A percentile compares a stretch with the other conserved stretches of the same genome.
These are phyloP conservation scores for Cadophora gregata DNA, from an alignment of 2,329 filamentous ascomycete species.

Conservation along the genomic window DNA sequence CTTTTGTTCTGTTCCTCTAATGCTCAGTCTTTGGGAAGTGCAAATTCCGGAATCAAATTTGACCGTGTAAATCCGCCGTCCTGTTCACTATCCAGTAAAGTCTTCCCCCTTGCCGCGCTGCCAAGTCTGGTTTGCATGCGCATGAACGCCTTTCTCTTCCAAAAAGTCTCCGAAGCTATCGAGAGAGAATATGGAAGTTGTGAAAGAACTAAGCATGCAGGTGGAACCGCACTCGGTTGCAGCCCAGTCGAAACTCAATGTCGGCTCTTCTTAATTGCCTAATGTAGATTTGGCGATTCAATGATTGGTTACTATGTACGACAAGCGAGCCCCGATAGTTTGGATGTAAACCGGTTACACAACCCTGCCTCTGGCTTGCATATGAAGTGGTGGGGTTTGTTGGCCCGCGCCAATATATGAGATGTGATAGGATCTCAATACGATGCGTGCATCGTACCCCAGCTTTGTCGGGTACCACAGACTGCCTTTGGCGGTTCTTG, in stretches of 20 bases:
- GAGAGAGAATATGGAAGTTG: too few species aligned
- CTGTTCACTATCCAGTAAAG: not conserved
- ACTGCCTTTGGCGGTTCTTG: not conserved
- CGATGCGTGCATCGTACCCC: not conserved
- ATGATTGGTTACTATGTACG: not conserved
- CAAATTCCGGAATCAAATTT: not conserved
- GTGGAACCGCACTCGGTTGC: not conserved
- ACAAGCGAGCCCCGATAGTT: constrained; percentile 12
- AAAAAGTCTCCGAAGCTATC: constrained; percentile 5
- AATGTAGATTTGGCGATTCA: not conserved
- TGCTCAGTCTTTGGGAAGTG: not conserved
- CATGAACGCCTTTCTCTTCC: not conserved
- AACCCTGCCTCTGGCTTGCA: not conserved
- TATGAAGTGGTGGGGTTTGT: not conserved
- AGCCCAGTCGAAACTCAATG: not conserved
- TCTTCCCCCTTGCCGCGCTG: not conserved
- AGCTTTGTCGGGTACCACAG: not conserved
- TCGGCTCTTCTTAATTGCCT: not conserved
- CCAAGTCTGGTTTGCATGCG: not conserved
- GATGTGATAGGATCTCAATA: constrained; percentile 1
- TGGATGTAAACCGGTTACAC: not conserved
- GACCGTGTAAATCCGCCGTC: not conserved
- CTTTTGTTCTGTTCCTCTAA: not conserved
- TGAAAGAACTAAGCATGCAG: not conserved
- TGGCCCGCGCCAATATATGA: not conserved